phyloP scores from a whole-genome alignment of 2,329 filamentous ascomycete genomes.

The Rhynchosporium graminicola region DNA sequence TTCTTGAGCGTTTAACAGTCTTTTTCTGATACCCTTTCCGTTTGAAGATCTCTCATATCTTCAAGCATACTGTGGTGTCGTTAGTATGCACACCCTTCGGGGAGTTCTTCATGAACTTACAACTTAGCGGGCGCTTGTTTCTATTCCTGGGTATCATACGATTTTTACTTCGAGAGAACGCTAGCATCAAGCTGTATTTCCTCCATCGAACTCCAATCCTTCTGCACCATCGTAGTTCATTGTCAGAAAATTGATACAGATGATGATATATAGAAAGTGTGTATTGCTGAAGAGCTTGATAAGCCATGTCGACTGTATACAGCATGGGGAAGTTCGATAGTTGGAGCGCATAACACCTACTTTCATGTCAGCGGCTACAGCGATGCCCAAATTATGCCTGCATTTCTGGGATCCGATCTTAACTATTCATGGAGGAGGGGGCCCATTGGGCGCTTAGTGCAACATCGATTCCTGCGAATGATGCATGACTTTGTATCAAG shows the following conservation, averaged over 20 bases:
- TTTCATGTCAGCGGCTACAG: neutral
- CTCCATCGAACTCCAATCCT: conserved; percentile 32
- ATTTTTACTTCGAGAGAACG: conserved; percentile 27
- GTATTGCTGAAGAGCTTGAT: neutral
- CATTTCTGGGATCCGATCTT: neutral
- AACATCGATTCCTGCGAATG: neutral
- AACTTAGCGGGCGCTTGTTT: conserved; percentile 17
- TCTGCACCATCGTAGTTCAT: conserved; percentile 35
- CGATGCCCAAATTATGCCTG: neutral
- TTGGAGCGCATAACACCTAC: conserved; percentile 5
- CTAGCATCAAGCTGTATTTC: conserved; percentile 35
- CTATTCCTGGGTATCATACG: conserved; percentile 14
- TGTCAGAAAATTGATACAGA: conserved; percentile 15
- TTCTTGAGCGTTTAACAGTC: neutral
- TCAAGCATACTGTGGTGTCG: conserved; percentile 18
- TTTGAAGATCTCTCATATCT: conserved; percentile 22
- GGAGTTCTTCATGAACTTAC: conserved; percentile 35
- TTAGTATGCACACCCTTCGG: conserved; percentile 26
- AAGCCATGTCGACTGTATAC: conserved; percentile 2
- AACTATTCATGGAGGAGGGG: neutral
- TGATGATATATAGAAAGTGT: conserved; percentile 4
- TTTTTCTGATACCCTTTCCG: conserved; percentile 17
- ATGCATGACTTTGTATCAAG: neutral
- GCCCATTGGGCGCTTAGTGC: neutral
- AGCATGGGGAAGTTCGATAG: conserved; percentile 9